Base-by-base conservation (phyloP, 176 grass and related monocot species). In the Eremochloa ophiuroides region DNA sequence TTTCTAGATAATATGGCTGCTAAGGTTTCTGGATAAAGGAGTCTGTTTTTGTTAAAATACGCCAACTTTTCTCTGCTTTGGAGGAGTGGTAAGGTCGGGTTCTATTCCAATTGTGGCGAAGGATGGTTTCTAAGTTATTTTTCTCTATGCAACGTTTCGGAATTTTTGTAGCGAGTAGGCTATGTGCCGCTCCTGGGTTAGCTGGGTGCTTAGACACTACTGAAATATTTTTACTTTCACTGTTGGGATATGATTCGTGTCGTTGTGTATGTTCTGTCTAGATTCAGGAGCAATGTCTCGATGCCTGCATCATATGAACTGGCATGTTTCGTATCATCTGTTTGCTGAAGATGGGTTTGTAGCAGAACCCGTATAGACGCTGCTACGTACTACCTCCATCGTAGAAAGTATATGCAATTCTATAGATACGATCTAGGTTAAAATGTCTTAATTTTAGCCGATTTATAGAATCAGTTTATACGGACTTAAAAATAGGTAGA, bases 111-210 rank as follows among this genome's bases (percentile, higher is more conserved):
- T 91, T 53, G 76, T 84, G 58, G 35, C 42, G 56, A 69, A 75
- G 85, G 75, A 91, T 33, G 26, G 71, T 27, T 87, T 53, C 62
- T 27, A 69, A 50, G 75, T 75, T 84, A 26, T 27, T 6, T 65
- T 58, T 31, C 50, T 31, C 9, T 67, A 84, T 91, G 80, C 80
- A 79, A 84, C 62, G 46, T 77, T 72, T 64, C 66, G 81, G 66
- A 87, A 86, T 60, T 87, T 84, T 87, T 87, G 80, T 87, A 80
- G 85, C 41, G 1, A 1, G n/a, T 83, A 86, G 76, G 76, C 10
- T 76, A 38, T 81, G 69, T 87, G 69, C 76, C 8, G 62, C 44
- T 7, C 55, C 80, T 27, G 34, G 89, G 41, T 18, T 76, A 84
- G 80, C 81, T 84, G 85, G 71, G 64, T 58, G 69, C 28, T 55